Conservation (phyloP, 495 filamentous ascomycete species). For the Aspergillus baeticus region DNA sequence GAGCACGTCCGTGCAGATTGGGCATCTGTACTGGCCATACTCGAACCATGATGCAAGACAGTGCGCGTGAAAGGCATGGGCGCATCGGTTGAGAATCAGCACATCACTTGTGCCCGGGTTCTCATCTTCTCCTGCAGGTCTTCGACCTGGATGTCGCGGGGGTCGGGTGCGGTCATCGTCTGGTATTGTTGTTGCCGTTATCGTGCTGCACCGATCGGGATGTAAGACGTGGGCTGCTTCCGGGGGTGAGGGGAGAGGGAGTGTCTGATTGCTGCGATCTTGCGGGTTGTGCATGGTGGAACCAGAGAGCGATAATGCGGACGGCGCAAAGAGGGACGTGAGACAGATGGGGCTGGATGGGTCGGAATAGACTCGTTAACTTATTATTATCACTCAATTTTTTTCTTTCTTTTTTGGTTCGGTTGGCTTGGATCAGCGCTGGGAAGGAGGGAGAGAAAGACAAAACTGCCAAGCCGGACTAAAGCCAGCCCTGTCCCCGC, state of each 20-base stretch:
- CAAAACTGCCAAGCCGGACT: conserved; percentile 16
- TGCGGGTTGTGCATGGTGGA: neutral
- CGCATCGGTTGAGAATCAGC: conserved; percentile 31
- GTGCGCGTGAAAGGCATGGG: conserved; percentile 33
- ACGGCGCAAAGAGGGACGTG: conserved; percentile 9
- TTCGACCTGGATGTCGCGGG: neutral
- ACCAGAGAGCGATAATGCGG: neutral
- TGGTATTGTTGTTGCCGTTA: neutral
- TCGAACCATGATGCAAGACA: conserved; percentile 38
- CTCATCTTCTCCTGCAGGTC: neutral
- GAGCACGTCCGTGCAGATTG: conserved; percentile 33
- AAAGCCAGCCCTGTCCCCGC: conserved; percentile 30
- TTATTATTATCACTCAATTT: neutral
- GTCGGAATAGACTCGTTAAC: neutral
- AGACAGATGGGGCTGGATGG: conserved; percentile 22
- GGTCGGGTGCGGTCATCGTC: neutral
- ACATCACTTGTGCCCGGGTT: neutral
- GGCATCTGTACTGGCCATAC: conserved; percentile 33
- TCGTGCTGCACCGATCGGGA: neutral
- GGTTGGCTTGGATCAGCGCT: conserved; percentile 3
- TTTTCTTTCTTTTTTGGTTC: neutral
- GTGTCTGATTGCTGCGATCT: neutral
- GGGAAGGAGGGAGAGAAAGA: neutral
- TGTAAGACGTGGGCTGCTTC: neutral
- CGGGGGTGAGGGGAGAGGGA: neutral